A percentile compares a stretch with the other conserved stretches of the same genome.
These are phyloP conservation scores for Cyanidioschyzon merolae DNA, from an alignment of 23 red algal genomes.

Conservation along the genomic window DNA sequence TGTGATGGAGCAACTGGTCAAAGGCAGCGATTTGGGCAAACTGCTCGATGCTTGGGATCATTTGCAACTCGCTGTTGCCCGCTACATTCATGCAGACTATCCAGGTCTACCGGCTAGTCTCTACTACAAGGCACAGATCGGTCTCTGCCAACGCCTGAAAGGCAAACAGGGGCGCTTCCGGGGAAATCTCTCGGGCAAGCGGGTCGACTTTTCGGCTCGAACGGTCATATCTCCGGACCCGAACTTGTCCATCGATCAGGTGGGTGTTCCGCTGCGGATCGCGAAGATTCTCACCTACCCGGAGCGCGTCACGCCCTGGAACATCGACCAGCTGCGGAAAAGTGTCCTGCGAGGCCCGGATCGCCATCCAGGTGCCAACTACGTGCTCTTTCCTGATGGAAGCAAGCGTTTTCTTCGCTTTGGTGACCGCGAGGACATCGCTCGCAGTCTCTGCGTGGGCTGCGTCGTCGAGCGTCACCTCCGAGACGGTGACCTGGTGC, in stretches of 20 bases:
- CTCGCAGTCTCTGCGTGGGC: conserved; percentile 36
- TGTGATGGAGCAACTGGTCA: conserved; percentile 48
- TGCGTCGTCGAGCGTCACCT: conserved; percentile 85
- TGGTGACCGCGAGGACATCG: conserved; percentile 67
- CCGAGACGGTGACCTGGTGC: conserved; percentile 74
- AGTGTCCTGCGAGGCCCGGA: conserved; percentile 59
- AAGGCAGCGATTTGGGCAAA: conserved; percentile 30
- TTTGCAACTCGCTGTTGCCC: conserved; percentile 49
- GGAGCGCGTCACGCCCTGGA: conserved; percentile 74
- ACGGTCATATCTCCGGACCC: conserved; percentile 98
- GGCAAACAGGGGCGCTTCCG: conserved; percentile 91
- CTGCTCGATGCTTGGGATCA: conserved; percentile 90
- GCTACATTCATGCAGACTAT: conserved; percentile 75
- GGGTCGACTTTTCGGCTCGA: conserved; percentile 85
- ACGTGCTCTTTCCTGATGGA: conserved; percentile 53
- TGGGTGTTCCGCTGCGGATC: conserved; percentile 71
- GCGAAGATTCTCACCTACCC: conserved; percentile 63
- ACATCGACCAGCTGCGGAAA: conserved; percentile 42
- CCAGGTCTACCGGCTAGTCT: conserved; percentile 39
- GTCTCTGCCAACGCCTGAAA: conserved; percentile 70
- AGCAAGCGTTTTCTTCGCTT: conserved; percentile 71
- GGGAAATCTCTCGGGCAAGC: conserved; percentile 87
- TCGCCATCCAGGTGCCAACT: conserved; percentile 79
- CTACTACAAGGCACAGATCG: conserved; percentile 49
- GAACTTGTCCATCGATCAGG: conserved; percentile 75